Evolutionary conservation across 176 grass and related monocot genomes (phyloP), one percentile per base, ranked within the genome.

Genomic region (Musa itinerans): DNA sequence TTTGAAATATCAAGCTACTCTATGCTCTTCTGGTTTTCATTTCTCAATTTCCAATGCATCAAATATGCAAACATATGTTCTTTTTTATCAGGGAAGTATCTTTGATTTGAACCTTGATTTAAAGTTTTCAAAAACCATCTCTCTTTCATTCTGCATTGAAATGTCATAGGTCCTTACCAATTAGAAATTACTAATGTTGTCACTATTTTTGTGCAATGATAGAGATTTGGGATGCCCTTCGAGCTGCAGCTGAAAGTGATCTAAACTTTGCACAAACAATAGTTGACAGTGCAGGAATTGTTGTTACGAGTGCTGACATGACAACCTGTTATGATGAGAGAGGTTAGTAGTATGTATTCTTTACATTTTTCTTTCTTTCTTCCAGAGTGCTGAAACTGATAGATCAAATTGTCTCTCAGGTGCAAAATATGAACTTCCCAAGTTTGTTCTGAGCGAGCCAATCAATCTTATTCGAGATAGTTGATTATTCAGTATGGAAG

Each of bases 141-240:
- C 16, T 61, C 2, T 1, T 61, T 61, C n/a, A 19, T 21, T 43
- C 57, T 61, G 13, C 57, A 15, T 61, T 61, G 57, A 61, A 61
- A n/a, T 19, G 14, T 57, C 17, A 57, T 14, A 57, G 1, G 55
- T 17, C 3, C 14, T 61, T 61, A 1, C n/a, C 57, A n/a, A 61
- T 21, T 61, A 61, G 3, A 17, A 48, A 15, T 43, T 43, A 34
- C 15, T 34, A 25, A 68, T 34, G 7, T 26, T 26, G 2, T 9
- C 65, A 68, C 15, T 61, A 1, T 15, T 13, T 68, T 62, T 19
- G 54, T 61, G n/a, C 50, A 58, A 83, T 25, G 21, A 53, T 73
- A 92, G 89, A 89, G 79, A 92, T 89, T 77, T 92, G 89, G 89
- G 89, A 89, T 80, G 89, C 89, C 21, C 89, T 92, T 65, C 81